These are phyloP conservation scores for Psilocybe cubensis DNA, from an alignment of 768 basidiomycete genomes.

Conservation along the genomic window DNA sequence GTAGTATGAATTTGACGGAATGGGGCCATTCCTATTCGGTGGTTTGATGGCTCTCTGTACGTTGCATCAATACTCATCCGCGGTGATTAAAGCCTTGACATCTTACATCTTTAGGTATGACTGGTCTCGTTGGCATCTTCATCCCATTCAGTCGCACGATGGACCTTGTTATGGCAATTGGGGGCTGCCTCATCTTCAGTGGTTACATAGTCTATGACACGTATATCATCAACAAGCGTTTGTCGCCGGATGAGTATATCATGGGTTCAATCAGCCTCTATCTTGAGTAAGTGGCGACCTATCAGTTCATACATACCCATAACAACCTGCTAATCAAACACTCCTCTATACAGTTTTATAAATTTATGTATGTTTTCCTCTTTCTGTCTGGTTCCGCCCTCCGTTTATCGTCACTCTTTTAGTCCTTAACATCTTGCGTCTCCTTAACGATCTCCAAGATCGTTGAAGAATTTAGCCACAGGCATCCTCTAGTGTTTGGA, in stretches of 20 bases:
- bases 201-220: slow-evolving; percentile 94
- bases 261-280: slow-evolving; percentile 92
- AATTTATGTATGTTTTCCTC: slow-evolving; percentile 73
- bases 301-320: not conserved
- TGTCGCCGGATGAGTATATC: slow-evolving; percentile 94
- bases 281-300: slow-evolving; percentile 69
- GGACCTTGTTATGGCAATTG: slow-evolving; percentile 80
- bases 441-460: slow-evolving; percentile 67
- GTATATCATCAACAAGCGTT: slow-evolving; percentile 82
- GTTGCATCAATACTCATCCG: slow-evolving; percentile 27
- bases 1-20: slow-evolving; percentile 92
- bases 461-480: slow-evolving; percentile 18
- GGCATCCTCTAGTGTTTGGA: not conserved
- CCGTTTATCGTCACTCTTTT: slow-evolving; percentile 13
- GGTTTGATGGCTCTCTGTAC: slow-evolving; percentile 78
- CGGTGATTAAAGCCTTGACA: not conserved
- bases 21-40: slow-evolving; percentile 90
- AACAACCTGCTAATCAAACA: slow-evolving; percentile 19
- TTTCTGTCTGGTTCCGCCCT: not conserved
- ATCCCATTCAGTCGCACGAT: slow-evolving; percentile 83
- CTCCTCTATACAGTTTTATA: slow-evolving; percentile 62
- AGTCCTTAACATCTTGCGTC: slow-evolving; percentile 87
- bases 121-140: slow-evolving; percentile 82
- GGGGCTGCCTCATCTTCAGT: slow-evolving; percentile 83
- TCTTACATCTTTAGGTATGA: slow-evolving; percentile 56